Percentiles rank a stretch among this genome's conserved stretches.
Conservation (phyloP, 139 green algal genomes). For the Pleodorina starrii region DNA sequence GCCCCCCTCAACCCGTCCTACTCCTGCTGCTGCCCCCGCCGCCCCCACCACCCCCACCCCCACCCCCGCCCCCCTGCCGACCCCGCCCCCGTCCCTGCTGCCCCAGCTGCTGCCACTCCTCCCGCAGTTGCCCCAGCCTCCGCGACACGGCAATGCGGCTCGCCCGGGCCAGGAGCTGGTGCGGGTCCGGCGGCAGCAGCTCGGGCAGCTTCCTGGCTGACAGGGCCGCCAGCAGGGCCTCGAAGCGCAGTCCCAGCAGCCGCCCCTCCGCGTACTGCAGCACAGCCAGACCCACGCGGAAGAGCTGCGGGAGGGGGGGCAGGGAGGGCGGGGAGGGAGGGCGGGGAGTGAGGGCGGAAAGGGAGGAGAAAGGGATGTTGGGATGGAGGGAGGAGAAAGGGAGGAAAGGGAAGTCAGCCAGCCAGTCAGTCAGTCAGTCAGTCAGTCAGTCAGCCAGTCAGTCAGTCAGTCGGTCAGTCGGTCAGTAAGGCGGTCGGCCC, state of each 20-base stretch:
- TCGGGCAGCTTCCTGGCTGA: conserved; percentile 48
- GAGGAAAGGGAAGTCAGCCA: neutral
- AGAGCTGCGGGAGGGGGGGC: conserved; percentile 56
- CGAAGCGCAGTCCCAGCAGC: conserved; percentile 70
- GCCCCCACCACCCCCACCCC: too few relatives aligned
- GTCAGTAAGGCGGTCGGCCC: neutral
- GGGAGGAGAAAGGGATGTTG: neutral
- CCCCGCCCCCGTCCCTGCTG: too few relatives aligned
- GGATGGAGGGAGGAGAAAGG: too few relatives aligned
- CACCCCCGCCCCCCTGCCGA: too few relatives aligned
- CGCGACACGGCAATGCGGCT: conserved; percentile 62
- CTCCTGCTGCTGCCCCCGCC: too few relatives aligned
- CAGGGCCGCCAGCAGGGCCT: conserved; percentile 57
- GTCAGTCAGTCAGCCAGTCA: too few relatives aligned
- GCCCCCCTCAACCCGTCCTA: too few relatives aligned
- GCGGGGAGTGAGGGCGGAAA: neutral
- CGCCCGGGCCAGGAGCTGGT: conserved; percentile 55
- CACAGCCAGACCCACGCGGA: conserved; percentile 81
- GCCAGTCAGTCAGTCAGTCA: too few relatives aligned
- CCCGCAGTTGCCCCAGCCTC: conserved; percentile 51
- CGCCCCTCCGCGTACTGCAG: conserved; percentile 71
- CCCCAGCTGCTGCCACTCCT: conserved; percentile 25
- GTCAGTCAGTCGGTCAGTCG: too few relatives aligned
- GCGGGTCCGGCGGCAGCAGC: conserved; percentile 43
- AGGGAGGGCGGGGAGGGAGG: neutral